phyloP scores from a whole-genome alignment of 345 rosid genomes.

The Viola odorata region DNA sequence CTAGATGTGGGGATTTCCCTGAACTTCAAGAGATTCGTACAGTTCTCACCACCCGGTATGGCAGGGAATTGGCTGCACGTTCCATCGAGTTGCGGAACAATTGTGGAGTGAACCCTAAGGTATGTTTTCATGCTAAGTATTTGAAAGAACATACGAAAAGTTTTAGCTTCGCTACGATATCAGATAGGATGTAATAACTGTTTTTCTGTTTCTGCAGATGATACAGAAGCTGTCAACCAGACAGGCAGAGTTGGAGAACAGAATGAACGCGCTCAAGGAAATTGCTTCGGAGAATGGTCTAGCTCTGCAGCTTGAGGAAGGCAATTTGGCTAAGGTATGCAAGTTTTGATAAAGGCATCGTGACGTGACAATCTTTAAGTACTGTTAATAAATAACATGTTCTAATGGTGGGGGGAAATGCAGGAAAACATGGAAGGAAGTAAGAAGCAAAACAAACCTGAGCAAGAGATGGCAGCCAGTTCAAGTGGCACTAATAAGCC shows the following conservation, averaged over 20 bases:
- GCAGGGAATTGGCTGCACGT: constrained; percentile 69
- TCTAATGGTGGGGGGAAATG: constrained; percentile 2
- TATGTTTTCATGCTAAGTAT: constrained; percentile 12
- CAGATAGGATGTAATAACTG: background rate
- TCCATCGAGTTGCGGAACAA: constrained; percentile 72
- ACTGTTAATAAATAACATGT: background rate
- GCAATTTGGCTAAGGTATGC: constrained; percentile 39
- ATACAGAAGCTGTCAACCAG: constrained; percentile 53
- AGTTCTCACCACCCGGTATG: constrained; percentile 53
- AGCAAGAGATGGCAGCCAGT: constrained; percentile 1
- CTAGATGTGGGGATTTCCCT: constrained; percentile 86
- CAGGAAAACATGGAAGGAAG: constrained; percentile 26
- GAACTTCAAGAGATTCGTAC: constrained; percentile 83
- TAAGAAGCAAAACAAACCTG: constrained; percentile 6
- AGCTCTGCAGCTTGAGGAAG: constrained; percentile 43
- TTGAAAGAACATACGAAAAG: background rate
- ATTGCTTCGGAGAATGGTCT: constrained; percentile 65
- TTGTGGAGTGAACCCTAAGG: constrained; percentile 63
- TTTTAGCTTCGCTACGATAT: background rate
- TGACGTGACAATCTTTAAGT: background rate
- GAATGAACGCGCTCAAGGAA: constrained; percentile 53
- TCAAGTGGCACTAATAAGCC: constrained; percentile 15
- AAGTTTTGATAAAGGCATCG: background rate
- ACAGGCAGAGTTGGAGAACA: constrained; percentile 51
- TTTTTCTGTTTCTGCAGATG: constrained; percentile 32